Evolutionary conservation across 208 protist genomes (phyloP), one percentile per base, ranked within the genome.

Genomic region (Crithidia thermophila): DNA sequence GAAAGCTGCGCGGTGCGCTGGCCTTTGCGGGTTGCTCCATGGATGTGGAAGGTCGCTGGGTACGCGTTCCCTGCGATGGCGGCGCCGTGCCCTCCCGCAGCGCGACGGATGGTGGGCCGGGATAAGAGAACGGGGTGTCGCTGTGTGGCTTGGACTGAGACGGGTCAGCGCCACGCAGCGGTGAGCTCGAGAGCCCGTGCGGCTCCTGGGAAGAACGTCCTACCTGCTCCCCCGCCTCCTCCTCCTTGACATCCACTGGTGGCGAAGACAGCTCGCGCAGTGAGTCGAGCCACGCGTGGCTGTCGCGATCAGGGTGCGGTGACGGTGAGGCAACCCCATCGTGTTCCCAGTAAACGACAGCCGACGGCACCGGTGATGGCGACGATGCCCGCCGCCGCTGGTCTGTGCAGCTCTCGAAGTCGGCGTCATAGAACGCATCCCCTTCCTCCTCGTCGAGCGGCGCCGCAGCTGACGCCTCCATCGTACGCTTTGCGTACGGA

Each of bases 351-450:
- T 43, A 1, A 3, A 13, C 57, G 14, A 47, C 46, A 37, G 37
- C 39, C 28, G 11, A 34, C 14, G 27, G 23, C 37, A n/a, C 30
- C 14, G 67, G 49, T 18, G 39, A 45, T 37, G 49, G 34, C 28
- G 34, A 65, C 5, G 50, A 56, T 30, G 16, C 36, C 13, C 43
- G 13, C 20, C 40, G 11, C 31, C 33, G 23, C 8, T 11, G 11
- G 13, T 13, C 30, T 21, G 46, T 25, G 31, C 47, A 47, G 25
- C 40, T 37, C 9, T 40, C 51, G 30, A 56, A 52, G 20, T 59
- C 67, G 13, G 37, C 58, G 16, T 74, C 59, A 43, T 47, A 60
- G 27, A 67, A 74, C 1, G 4, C 67, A n/a, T 67, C 67, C n/a
- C 39, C 67, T 27, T 18, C 14, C 11, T 20, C 16, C 28, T 6